Evolutionary conservation across 441 rosid species (phyloP), one percentile per base, ranked within the genome.

Genomic region (Pelargonium fulgidum): DNA sequence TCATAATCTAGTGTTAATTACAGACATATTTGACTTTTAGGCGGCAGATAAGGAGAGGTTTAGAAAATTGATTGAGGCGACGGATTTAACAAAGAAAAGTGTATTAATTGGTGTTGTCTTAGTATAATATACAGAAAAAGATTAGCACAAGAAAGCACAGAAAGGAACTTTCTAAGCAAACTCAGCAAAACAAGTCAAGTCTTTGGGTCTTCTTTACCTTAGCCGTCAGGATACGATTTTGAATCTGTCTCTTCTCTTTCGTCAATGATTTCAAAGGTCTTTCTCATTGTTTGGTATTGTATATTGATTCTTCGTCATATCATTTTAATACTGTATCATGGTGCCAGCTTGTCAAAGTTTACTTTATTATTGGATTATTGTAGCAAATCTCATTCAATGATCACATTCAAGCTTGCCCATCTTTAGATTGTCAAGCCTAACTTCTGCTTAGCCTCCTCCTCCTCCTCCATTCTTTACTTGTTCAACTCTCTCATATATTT

Each of bases 191-290:
- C 39, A 33, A 33, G 39, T 33, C 39, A 33, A 33, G 39, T 33
- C 39, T 33, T 33, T 33, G 39, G 39, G 39, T 33, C 39, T 33
- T 33, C 39, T 33, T 33, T 33, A 33, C 39, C 39, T 33, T 33
- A 4, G 39, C 39, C 39, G 20, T 14, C 26, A 17, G 26, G 62
- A 17, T 22, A 11, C 62, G 20, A 56, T 56, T 56, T 56, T 10
- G 62, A 56, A 56, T 19, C 26, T 56, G 26, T 56, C 19, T 56
- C 62, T 56, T 19, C 29, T 56, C 20, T 24, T 1, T 8, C 4
- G 62, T 56, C 62, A 56, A 56, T 24, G 20, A 45, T 56, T 56
- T 17, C 62, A 19, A 56, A 56, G 62, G 62, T 56, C 62, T 56
- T 56, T 56, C 62, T 56, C 62, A 14, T 56, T 56, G 26, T 56